Percentiles rank a stretch among this genome's conserved stretches.
Evolutionary conservation across 495 filamentous ascomycete species (phyloP).

Genomic region (Xylaria sp.): DNA sequence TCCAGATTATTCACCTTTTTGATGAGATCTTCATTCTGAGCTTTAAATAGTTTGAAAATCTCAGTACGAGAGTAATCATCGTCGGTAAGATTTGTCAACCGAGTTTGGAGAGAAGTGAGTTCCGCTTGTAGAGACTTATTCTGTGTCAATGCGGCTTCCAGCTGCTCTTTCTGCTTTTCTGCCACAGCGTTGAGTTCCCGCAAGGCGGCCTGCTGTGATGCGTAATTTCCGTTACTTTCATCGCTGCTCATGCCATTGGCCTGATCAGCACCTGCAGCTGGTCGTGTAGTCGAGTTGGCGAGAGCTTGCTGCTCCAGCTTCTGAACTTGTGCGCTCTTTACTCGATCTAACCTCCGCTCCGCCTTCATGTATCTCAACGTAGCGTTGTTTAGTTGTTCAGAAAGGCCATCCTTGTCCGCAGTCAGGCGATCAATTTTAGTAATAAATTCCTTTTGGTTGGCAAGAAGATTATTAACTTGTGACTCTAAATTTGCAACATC

Average conservation of each 20-base stretch:
- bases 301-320: slow-evolving; percentile 92
- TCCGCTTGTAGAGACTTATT: slow-evolving; percentile 81
- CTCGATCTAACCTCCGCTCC: slow-evolving; percentile 89
- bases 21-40: slow-evolving; percentile 89
- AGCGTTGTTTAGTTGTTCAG: slow-evolving; percentile 81
- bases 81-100: slow-evolving; percentile 73
- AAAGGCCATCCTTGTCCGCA: slow-evolving; percentile 81
- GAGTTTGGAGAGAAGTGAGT: slow-evolving; percentile 68
- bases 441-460: slow-evolving; percentile 79
- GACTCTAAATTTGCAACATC: slow-evolving; percentile 75
- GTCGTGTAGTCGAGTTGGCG: slow-evolving; percentile 61
- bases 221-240: slow-evolving; percentile 64
- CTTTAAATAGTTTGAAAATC: slow-evolving; percentile 88
- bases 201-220: slow-evolving; percentile 65
- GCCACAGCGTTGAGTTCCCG: slow-evolving; percentile 76
- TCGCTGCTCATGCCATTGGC: slow-evolving; percentile 64
- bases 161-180: slow-evolving; percentile 84
- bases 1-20: slow-evolving; percentile 91
- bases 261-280: slow-evolving; percentile 53
- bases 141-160: slow-evolving; percentile 77
- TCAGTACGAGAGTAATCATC: slow-evolving; percentile 94
- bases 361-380: slow-evolving; percentile 92
- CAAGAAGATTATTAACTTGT: slow-evolving; percentile 74
- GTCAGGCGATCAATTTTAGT: slow-evolving; percentile 77
- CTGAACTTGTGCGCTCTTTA: slow-evolving; percentile 84